phyloP scores from a whole-genome alignment of 139 green algal genomes.

The Chlamydomonas sp. region DNA sequence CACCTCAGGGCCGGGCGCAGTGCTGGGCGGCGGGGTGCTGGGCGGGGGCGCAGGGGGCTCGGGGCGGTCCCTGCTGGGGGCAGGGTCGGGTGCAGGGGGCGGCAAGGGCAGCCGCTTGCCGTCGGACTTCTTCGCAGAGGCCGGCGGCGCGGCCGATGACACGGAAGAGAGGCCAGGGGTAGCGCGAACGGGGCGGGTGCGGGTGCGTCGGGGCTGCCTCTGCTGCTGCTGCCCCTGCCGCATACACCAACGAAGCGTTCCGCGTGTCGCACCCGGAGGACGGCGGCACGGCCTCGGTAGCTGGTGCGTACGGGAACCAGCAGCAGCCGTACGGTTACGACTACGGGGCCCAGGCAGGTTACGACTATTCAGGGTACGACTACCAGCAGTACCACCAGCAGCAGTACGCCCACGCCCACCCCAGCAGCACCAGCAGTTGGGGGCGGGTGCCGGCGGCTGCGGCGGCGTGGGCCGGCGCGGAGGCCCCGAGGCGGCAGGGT shows the following conservation, averaged over 20 bases:
- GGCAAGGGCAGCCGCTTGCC: neutral
- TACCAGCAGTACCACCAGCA: neutral
- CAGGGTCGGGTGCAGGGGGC: neutral
- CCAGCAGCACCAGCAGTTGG: slow-evolving; percentile 6
- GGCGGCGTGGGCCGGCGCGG: neutral
- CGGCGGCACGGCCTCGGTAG: neutral
- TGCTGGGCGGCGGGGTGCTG: neutral
- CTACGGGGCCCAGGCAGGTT: neutral
- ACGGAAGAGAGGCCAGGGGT: neutral
- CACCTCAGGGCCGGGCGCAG: neutral
- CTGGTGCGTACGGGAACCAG: neutral
- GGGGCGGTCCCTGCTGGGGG: slow-evolving; percentile 5
- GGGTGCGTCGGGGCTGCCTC: too few relatives aligned
- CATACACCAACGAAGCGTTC: slow-evolving; percentile 1
- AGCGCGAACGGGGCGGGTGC: neutral
- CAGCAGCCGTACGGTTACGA: neutral
- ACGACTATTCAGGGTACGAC: neutral
- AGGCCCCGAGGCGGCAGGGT: neutral
- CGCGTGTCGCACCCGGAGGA: neutral
- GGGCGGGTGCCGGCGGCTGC: neutral
- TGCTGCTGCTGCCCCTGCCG: neutral
- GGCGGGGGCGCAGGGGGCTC: neutral
- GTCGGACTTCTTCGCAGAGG: neutral
- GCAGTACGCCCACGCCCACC: neutral
- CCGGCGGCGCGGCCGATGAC: neutral